phyloP scores from a whole-genome alignment of 2,329 filamentous ascomycete species.

The Cladosporium phlei region DNA sequence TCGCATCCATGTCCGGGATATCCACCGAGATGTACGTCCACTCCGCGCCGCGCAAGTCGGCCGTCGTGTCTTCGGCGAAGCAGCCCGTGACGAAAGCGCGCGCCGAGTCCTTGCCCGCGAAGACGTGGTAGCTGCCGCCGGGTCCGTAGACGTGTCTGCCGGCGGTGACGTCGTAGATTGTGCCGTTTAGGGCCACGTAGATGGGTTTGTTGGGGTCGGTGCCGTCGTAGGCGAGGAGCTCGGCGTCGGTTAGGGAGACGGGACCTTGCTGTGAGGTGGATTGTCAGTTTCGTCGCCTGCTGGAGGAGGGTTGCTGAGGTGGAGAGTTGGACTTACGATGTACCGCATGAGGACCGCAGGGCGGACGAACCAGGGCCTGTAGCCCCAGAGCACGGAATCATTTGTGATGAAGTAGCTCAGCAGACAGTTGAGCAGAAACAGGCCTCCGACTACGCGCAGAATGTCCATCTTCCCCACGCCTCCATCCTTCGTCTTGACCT shows the following conservation, averaged over 20 bases:
- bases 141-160: slow-evolving; percentile 53
- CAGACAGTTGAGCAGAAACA: slow-evolving; percentile 32
- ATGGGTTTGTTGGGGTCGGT: slow-evolving; percentile 68
- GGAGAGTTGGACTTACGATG: slow-evolving; percentile 47
- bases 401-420: slow-evolving; percentile 37
- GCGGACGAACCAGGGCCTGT: slow-evolving; percentile 57
- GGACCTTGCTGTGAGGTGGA: slow-evolving; percentile 48
- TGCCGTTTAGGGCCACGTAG: slow-evolving; percentile 85
- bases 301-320: slow-evolving; percentile 1
- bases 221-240: slow-evolving; percentile 75
- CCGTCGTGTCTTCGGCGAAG: slow-evolving; percentile 77
- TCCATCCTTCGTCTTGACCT: not conserved
- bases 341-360: slow-evolving; percentile 56
- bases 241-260: slow-evolving; percentile 64
- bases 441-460: slow-evolving; percentile 31
- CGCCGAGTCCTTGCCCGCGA: slow-evolving; percentile 80
- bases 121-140: slow-evolving; percentile 80
- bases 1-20: slow-evolving; percentile 26
- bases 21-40: slow-evolving; percentile 71
- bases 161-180: slow-evolving; percentile 76
- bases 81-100: slow-evolving; percentile 90
- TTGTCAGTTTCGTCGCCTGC: slow-evolving; percentile 4
- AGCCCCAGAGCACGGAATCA: slow-evolving; percentile 62
- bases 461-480: slow-evolving; percentile 25
- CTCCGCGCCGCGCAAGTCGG: slow-evolving; percentile 83